Conservation (phyloP, 306 rosid species). For the Bauhinia variegata region DNA sequence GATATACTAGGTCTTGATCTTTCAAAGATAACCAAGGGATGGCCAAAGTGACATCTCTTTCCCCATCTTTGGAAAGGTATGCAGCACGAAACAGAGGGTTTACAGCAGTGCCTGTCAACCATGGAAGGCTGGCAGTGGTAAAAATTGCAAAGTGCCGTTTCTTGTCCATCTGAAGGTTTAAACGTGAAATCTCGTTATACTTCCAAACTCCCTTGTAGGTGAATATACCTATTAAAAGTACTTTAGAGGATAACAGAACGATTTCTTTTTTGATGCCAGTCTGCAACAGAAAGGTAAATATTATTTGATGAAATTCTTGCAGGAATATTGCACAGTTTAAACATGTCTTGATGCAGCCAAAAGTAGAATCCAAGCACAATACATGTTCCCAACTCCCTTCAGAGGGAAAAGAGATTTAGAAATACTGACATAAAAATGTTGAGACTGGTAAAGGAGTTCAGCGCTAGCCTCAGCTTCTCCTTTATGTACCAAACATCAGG, state of each 20-base stretch:
- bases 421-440: background rate
- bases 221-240: constrained; percentile 30
- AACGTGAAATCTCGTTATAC: too few species aligned
- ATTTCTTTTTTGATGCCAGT: background rate
- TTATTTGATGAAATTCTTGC: constrained; percentile 4
- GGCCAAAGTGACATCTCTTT: constrained; percentile 71
- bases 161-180: too few species aligned
- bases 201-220: constrained; percentile 17
- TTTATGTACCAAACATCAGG: background rate
- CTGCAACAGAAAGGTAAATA: constrained; percentile 16
- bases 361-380: constrained; percentile 3
- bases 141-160: constrained; percentile 80
- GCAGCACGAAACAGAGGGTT: constrained; percentile 96
- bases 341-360: constrained; percentile 26
- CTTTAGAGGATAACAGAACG: constrained; percentile 29
- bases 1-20: constrained; percentile 79
- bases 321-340: constrained; percentile 3
- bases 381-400: background rate
- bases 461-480: background rate
- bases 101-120: constrained; percentile 98
- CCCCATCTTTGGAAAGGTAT: constrained; percentile 67
- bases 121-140: constrained; percentile 98
- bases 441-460: constrained; percentile 16
- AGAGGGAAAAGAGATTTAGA: background rate
- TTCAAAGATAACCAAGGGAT: constrained; percentile 89